Base-by-base conservation (phyloP, 768 basidiomycete genomes). In the Sarcodon aspratus region DNA sequence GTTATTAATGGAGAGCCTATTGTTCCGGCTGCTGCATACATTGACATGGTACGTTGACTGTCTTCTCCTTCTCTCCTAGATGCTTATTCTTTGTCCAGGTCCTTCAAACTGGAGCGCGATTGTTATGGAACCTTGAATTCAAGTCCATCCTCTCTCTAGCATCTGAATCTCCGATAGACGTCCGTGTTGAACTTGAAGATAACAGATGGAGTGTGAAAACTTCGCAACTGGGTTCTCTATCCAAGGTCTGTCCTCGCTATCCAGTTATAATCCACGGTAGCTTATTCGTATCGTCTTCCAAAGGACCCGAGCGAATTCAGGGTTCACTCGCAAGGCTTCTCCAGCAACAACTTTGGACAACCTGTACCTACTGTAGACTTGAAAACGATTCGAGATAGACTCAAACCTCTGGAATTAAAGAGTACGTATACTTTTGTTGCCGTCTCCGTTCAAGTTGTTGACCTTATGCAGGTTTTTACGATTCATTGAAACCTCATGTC, bases 11-110 rank as follows among this genome's bases (percentile, higher is more conserved):
- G 67, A 1, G 70, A 72, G 18, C 63, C 70, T 0, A 71, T 74
- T 21, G 67, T 73, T 65, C 71, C 73, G 9, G 72, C 71, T 11
- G 65, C 72, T n/a, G 73, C 70, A n/a, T 74, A 57, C 44, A 54
- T 69, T 2, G 61, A 64, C 47, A 69, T 70, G 66, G 69, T 69
- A 49, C 2, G 58, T 49, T 9, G 13, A 35, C 36, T 13, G 17
- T 9, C 12, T 9, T 34, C 45, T 36, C 6, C 13, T 31, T 13
- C 18, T 43, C 31, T 31, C 7, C 21, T 27, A 2, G 21, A 27
- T 27, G 21, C 21, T 27, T 27, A 27, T 27, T 5, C 2, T 27
- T 27, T 27, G 5, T 48, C 32, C 21, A 69, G 69, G 65, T 63
- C 1, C 49, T 70, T 8, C 66, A 69, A 46, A 65, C 63, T 45